Base-by-base conservation (phyloP, 2,329 filamentous ascomycete genomes). In the Malbranchea cinnamomea region DNA sequence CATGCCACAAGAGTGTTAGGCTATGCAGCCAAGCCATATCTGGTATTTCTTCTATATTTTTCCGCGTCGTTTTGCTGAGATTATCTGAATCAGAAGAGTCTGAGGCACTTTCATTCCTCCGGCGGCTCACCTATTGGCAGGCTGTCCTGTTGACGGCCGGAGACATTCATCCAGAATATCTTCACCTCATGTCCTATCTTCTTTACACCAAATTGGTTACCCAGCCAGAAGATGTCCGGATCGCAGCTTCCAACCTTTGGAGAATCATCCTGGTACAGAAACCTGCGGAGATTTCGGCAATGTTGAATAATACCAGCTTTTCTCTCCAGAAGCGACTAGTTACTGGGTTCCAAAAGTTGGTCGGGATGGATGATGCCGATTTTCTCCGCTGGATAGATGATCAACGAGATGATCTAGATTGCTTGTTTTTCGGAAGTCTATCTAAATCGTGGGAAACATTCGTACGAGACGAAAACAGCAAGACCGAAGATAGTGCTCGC, bases 201-300 rank as follows among this genome's bases (percentile, higher is more conserved):
- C 71, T 98, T 3, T 98, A 95, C 50, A 75, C 76, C 5, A 92
- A 91, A 50, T 63, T 95, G 20, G 73, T 89, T 5, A 83, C 83
- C 31, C 59, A 67, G 0, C 67, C 76, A 30, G 60, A 68, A 17
- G 56, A 67, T 1, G 71, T 93, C 5, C 74, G 84, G 10, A 54
- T 78, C 30, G 72, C 80, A 24, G 80, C 87, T 16, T 82, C 82
- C 7, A 79, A 81, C 40, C 68, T 95, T 14, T 83, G 87, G 71
- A 74, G 89, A n/a, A 80, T 93, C 26, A 72, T 95, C 41, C 67
- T 95, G 33, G 83, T 95, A 1, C 87, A 95, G 46, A 94, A 92
- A 52, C 85, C 87, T 0, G 69, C 79, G 4, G 84, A 93, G 48
- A 80, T 81, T 12, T 68, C 74, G 0, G 62, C 66, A 1, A 68